Evolutionary conservation across 257 asterid genomes (phyloP), one percentile per base, ranked within the genome.

Genomic region (Jacaranda mimosifolia): DNA sequence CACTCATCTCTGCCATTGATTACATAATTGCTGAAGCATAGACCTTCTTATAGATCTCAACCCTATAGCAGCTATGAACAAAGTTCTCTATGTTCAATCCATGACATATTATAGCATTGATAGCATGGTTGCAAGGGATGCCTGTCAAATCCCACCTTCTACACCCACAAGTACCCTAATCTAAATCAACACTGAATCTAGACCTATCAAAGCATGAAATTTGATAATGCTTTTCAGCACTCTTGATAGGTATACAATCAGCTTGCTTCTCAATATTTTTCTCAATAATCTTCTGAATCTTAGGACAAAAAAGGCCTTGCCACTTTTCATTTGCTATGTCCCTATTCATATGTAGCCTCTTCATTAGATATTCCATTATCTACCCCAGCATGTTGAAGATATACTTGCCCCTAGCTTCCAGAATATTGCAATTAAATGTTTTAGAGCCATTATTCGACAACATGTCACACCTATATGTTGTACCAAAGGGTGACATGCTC

Each of bases 381-480:
- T 36, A 56, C 36, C 18, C 36, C 36, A 56, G 18, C 63, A 56
- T 56, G 0, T 11, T 12, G 5, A 56, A 0, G 2, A 63, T 36
- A 9, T 17, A 42, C 66, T 3, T 19, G 35, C 21, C 43, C 14
- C 76, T 72, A 4, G 66, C 55, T 1, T 40, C 35, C 9, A 36
- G 46, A 7, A 72, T 72, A 42, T 9, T 43, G 10, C 26, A 36
- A 9, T 72, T 72, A 0, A 72, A 72, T 0, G 40, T 6, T 42
- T 72, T 67, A 72, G 56, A 72, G 6, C 66, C 67, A 26, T 72
- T 72, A n/a, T 72, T 72, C 21, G 58, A 6, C 7, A 57, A 13
- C 26, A 57, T 57, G 6, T 72, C 77, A 72, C 77, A 72, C 14
- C 43, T 72, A 1, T 8, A 26, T 1, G 4, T 1, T 0, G 0